These are phyloP conservation scores for Herpotrichia juniperi DNA, from an alignment of 2,329 filamentous ascomycete species.

Conservation along the genomic window DNA sequence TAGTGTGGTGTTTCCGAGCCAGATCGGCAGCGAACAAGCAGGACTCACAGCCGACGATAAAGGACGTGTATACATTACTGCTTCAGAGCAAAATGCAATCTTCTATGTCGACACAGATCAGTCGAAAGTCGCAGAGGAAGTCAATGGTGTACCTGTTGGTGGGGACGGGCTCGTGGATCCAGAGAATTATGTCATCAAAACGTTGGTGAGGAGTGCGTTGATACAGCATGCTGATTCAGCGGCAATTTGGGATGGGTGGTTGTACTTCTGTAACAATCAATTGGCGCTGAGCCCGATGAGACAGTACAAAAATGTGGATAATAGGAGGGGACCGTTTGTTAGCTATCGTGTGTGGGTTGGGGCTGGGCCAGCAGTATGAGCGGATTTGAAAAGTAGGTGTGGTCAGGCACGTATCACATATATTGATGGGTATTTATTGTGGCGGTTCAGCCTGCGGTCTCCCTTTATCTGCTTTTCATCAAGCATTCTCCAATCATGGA, in stretches of 20 bases:
- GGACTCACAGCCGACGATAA: constrained; percentile 51
- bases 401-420: too few relatives aligned
- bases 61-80: constrained; percentile 49
- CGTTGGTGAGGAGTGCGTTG: constrained; percentile 46
- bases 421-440: too few relatives aligned
- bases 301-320: constrained; percentile 49
- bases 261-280: constrained; percentile 53
- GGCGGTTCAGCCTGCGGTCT: too few relatives aligned
- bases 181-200: constrained; percentile 49
- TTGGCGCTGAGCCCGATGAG: constrained; percentile 42
- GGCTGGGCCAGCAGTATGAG: constrained; percentile 43
- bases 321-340: constrained; percentile 44
- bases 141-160: constrained; percentile 42
- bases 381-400: too few relatives aligned
- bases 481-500: constrained; percentile 15
- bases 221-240: constrained; percentile 52
- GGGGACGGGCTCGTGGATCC: constrained; percentile 39
- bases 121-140: constrained; percentile 38
- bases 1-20: constrained; percentile 47
- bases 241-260: constrained; percentile 49
- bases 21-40: constrained; percentile 49
- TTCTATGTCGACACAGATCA: constrained; percentile 51
- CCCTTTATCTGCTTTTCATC: too few relatives aligned
- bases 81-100: constrained; percentile 53
- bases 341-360: constrained; percentile 45